Conservation (phyloP, 768 basidiomycete genomes). For the Coprinopsis cinerea region DNA sequence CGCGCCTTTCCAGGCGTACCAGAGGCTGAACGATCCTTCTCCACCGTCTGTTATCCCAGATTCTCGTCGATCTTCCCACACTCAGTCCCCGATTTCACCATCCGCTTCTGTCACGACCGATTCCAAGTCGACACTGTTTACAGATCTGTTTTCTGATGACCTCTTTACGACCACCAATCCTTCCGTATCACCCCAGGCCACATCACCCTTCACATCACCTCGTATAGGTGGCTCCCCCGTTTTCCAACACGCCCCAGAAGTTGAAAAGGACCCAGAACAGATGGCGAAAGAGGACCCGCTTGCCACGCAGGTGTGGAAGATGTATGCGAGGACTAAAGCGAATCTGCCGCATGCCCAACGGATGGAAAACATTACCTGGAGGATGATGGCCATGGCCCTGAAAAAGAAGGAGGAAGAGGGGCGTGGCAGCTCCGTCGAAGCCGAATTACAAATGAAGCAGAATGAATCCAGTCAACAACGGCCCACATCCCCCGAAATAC, state of each 20-base stretch:
- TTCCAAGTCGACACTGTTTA: conserved; percentile 58
- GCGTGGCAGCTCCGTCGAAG: conserved; percentile 10
- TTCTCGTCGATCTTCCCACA: conserved; percentile 29
- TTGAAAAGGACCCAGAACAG: conserved; percentile 53
- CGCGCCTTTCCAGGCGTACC: conserved; percentile 35
- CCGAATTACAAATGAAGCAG: background rate
- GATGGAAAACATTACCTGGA: conserved; percentile 98
- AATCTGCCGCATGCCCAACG: conserved; percentile 85
- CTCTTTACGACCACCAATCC: conserved; percentile 41
- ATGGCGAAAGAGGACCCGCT: conserved; percentile 83
- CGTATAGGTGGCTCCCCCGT: conserved; percentile 41
- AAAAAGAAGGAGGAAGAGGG: conserved; percentile 84
- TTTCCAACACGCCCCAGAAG: conserved; percentile 39
- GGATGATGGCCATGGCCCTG: conserved; percentile 95
- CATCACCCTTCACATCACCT: conserved; percentile 61
- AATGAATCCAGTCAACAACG: background rate
- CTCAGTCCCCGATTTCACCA: conserved; percentile 38
- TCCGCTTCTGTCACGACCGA: conserved; percentile 39
- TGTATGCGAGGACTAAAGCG: conserved; percentile 90
- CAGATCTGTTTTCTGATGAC: conserved; percentile 67
- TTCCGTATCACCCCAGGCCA: conserved; percentile 34
- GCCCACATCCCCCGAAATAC: conserved; percentile 14
- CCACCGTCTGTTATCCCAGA: conserved; percentile 33
- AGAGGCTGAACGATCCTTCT: conserved; percentile 27
- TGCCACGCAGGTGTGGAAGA: conserved; percentile 95